Conservation (phyloP, 148 eudicot genomes). For the Camellia granthamiana region DNA sequence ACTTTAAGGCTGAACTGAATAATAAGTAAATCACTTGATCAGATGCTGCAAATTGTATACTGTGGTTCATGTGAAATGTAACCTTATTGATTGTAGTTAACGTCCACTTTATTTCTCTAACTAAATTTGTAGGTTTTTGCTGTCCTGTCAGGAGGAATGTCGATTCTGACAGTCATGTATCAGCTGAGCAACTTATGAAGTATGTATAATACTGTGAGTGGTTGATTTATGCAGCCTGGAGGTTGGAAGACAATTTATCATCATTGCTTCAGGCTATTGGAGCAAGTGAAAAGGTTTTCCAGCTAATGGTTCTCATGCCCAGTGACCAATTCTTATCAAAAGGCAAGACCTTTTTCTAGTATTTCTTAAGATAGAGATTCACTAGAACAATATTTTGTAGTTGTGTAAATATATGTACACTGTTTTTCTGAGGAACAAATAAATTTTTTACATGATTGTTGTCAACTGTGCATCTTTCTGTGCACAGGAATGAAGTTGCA, state of each 20-base stretch:
- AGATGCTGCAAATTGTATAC: not conserved
- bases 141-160: conserved; percentile 47
- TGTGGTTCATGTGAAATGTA: not conserved
- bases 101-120: not conserved
- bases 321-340: conserved; percentile 38
- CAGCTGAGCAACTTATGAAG: conserved; percentile 52
- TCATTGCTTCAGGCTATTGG: conserved; percentile 50
- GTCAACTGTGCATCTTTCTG: conserved; percentile 2
- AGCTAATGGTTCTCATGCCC: conserved; percentile 43
- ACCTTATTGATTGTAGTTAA: not conserved
- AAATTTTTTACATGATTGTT: not conserved
- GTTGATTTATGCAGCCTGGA: conserved; percentile 61
- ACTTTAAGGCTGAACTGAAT: not conserved
- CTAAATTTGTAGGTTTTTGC: conserved; percentile 35
- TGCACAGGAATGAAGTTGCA: conserved; percentile 40
- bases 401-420: not conserved
- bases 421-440: not conserved
- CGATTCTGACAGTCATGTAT: conserved; percentile 43
- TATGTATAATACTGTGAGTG: conserved; percentile 60
- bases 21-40: not conserved
- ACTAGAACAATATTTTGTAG: not conserved
- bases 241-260: conserved; percentile 38
- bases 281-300: conserved; percentile 52
- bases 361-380: not conserved
- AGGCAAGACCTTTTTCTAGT: conserved; percentile 29